Evolutionary conservation across 106 monocot genomes (phyloP), one percentile per base, ranked within the genome.

Genomic region (Triglochin maritima): DNA sequence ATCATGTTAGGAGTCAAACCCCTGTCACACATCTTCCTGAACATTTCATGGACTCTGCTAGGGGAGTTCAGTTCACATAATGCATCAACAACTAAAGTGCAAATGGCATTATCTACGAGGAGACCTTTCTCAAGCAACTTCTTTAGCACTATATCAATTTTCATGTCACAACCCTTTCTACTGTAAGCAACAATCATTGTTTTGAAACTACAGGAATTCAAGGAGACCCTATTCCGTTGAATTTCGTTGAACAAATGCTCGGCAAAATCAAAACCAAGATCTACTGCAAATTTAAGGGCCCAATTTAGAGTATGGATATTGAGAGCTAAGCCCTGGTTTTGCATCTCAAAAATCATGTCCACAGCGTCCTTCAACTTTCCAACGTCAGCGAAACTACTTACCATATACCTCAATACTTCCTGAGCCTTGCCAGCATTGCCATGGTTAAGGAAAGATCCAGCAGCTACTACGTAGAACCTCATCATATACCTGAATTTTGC

Each of bases 281-380:
- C 79, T 43, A 81, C 75, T 3, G 86, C 82, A 3, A 81, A 53
- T 15, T 86, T 79, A 4, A 98, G 77, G 71, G 79, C 67, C 50
- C 71, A 77, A 61, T 98, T 92, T 57, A 89, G 72, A 55, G 78
- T 84, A 64, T 92, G 86, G 56, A 89, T 52, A 48, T 69, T 68
- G 9, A 89, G 73, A n/a, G 77, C 68, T 60, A 98, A 57, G 7
- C 98, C 92, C 50, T 88, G 88, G 68, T 81, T 98, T 17, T 77
- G 75, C 92, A 98, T 92, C 76, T 98, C 91, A 59, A 92, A 78
- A 16, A 92, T 78, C 88, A 98, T 92, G 44, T 98, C 82, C 17
- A 82, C 79, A 2, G 92, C 84, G 53, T 98, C 88, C 65, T 78
- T 79, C 50, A 92, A 65, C 79, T 77, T 76, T 4, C 92, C 88